phyloP scores from a whole-genome alignment of 78 protist species.

The Anaeramoeba flamelloides region DNA sequence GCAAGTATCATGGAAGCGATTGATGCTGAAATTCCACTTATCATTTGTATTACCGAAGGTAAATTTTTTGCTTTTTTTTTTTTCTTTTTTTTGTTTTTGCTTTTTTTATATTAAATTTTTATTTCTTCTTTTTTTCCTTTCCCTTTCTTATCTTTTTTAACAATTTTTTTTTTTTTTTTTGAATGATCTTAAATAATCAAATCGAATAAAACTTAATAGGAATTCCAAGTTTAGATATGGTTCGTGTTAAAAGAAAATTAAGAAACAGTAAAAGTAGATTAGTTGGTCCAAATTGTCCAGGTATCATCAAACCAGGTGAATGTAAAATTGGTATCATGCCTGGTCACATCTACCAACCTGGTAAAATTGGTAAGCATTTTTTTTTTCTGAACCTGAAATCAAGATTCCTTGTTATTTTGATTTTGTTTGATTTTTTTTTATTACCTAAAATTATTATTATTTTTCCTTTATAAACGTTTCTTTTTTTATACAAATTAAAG shows the following conservation, averaged over 20 bases:
- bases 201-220: slow-evolving; percentile 39
- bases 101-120: too few species aligned
- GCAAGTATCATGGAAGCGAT: slow-evolving; percentile 82
- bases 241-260: too few species aligned
- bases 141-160: neutral
- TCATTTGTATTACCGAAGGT: slow-evolving; percentile 95
- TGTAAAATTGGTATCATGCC: slow-evolving; percentile 99
- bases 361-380: slow-evolving; percentile 77
- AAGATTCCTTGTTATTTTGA: too few species aligned
- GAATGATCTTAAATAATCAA: slow-evolving; percentile 39
- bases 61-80: too few species aligned
- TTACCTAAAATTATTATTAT: neutral
- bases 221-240: too few species aligned
- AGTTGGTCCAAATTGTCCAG: slow-evolving; percentile 97
- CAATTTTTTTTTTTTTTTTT: neutral
- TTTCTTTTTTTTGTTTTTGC: too few species aligned
- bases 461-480: neutral
- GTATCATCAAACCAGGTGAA: slow-evolving; percentile 93
- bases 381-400: too few species aligned
- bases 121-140: neutral
- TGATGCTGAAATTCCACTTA: slow-evolving; percentile 74
- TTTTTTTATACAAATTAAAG: too few species aligned
- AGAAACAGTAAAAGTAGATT: too few species aligned
- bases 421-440: too few species aligned
- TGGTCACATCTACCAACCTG: slow-evolving; percentile 88